Base-by-base conservation (phyloP, 164 flowering plant genomes). In the Vitis cinerea region DNA sequence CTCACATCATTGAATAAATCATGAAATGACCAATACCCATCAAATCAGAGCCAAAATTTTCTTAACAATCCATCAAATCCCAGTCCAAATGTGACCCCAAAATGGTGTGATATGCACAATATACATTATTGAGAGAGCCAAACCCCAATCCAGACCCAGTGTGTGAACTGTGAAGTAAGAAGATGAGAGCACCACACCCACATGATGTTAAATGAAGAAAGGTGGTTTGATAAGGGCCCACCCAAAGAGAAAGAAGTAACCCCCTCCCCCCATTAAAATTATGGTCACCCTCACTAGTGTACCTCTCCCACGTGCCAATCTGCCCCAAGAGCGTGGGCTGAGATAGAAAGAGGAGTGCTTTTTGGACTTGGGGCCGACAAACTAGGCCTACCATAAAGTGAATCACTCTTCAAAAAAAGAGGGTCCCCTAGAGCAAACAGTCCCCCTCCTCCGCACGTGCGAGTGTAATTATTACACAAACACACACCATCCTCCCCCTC, bases 351-450 rank as follows among this genome's bases (percentile, higher is more conserved):
- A 13, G 29, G 65, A 49, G 54, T 31, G 63, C 74, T 62, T 77
- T 73, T 81, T 57, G 59, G 29, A 66, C 47, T 13, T 10, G n/a
- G 77, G 78, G 69, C 79, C 82, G 84, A 82, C 84, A 79, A 59
- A 75, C 59, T 54, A 69, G 82, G 74, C 90, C 85, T 65, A 83
- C 87, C 80, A 74, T 65, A 73, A 77, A 81, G 79, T 50, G 31
- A 37, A 19, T 14, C 27, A 23, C 27, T 23, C 27, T 23, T 23
- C 27, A 27, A 8, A 53, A 55, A 30, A 61, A 59, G 13, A 31
- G 59, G 13, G 15, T 50, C 37, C 55, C 62, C 17, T 59, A 23
- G 44, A 62, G 0, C 44, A 74, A 65, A 60, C 56, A 29, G 50
- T 11, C 59, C 23, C 50, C 53, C 61, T 6, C 57, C 61, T 29